Percentiles rank a stretch among this genome's conserved stretches.
These are phyloP conservation scores for Raffaelea albimanens DNA, from an alignment of 2,329 filamentous ascomycete species.

Conservation along the genomic window DNA sequence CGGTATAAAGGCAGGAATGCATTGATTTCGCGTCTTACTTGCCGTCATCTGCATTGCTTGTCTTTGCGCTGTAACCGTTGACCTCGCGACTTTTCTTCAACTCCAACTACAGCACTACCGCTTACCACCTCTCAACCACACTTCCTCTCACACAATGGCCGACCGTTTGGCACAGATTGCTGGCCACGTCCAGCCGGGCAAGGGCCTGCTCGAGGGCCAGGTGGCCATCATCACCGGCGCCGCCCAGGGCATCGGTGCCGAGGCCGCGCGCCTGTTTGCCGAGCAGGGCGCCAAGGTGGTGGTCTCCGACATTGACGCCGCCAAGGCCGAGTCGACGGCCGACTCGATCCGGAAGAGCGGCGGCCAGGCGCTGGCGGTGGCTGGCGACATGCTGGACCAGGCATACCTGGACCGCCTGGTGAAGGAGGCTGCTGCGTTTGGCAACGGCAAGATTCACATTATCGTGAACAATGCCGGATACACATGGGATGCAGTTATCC, in stretches of 20 bases:
- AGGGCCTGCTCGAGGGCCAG: slow-evolving; percentile 69
- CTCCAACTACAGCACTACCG: no score
- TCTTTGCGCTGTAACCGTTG: no score
- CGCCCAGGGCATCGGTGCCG: slow-evolving; percentile 81
- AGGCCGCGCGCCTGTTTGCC: slow-evolving; percentile 71
- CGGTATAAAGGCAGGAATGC: no score
- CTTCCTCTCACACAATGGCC: slow-evolving; percentile 27
- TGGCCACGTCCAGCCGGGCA: slow-evolving; percentile 72
- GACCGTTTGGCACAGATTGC: slow-evolving; percentile 63
- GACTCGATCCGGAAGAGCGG: slow-evolving; percentile 58
- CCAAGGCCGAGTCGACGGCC: slow-evolving; percentile 60
- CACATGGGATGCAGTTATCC: slow-evolving; percentile 87
- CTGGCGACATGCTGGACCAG: slow-evolving; percentile 67
- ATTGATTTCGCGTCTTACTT: no score
- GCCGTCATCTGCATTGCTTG: no score
- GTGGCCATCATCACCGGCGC: slow-evolving; percentile 81
- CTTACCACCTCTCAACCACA: no score
- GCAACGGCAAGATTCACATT: slow-evolving; percentile 79
- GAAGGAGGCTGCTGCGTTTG: slow-evolving; percentile 67
- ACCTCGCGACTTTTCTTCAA: no score
- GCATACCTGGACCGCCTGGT: slow-evolving; percentile 65
- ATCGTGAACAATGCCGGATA: slow-evolving; percentile 89
- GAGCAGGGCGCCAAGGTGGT: slow-evolving; percentile 83
- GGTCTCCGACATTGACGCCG: slow-evolving; percentile 72
- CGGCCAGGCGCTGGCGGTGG: slow-evolving; percentile 60